Percentiles rank a stretch among this genome's conserved stretches.
Conservation (phyloP, 352 stramenopile genomes). For the Pelagophyceae sp. region DNA sequence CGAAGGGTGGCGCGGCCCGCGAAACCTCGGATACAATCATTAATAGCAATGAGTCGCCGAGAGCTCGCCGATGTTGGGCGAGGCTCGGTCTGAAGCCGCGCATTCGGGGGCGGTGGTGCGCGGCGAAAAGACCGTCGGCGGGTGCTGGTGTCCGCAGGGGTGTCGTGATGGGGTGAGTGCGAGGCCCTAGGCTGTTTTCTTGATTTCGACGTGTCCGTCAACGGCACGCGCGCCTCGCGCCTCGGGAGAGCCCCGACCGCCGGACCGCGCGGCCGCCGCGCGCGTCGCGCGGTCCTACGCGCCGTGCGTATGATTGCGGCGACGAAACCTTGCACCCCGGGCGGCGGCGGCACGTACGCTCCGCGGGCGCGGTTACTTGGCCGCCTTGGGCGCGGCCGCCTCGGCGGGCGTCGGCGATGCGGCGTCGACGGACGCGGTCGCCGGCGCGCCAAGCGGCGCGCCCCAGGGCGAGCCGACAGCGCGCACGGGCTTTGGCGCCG, state of each 20-base stretch:
- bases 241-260: not conserved
- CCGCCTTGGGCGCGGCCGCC: too few relatives aligned
- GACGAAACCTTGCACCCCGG: not conserved
- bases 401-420: not conserved
- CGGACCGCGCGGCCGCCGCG: not conserved
- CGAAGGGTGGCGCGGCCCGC: too few relatives aligned
- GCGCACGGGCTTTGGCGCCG: not conserved
- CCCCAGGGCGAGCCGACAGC: not conserved
- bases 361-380: not conserved
- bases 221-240: too few relatives aligned
- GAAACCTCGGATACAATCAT: too few relatives aligned
- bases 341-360: not conserved
- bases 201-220: not conserved
- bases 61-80: too few relatives aligned
- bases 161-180: not conserved
- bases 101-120: too few relatives aligned
- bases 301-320: too few relatives aligned
- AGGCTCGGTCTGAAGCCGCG: too few relatives aligned
- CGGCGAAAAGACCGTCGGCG: not conserved
- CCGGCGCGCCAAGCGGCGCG: not conserved
- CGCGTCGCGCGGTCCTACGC: too few relatives aligned
- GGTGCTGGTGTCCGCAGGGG: not conserved
- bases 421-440: not conserved
- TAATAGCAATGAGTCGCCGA: too few relatives aligned
- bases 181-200: not conserved